Percentiles rank a stretch among this genome's conserved stretches.
Conservation (phyloP, 768 basidiomycete genomes). For the Lactarius indigo region DNA sequence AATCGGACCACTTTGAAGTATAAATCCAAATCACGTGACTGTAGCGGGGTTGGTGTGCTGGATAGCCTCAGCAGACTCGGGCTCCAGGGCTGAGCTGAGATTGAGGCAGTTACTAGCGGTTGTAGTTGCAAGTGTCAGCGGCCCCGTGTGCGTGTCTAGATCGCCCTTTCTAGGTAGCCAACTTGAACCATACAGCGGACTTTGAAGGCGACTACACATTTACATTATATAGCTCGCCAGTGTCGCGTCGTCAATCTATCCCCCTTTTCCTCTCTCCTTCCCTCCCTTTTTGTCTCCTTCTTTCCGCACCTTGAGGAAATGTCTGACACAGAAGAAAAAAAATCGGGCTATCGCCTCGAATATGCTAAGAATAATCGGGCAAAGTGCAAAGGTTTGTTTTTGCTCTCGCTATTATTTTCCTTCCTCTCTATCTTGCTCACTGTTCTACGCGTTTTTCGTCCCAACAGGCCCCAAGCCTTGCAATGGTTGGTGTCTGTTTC, state of each 20-base stretch:
- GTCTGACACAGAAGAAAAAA: conserved; percentile 43
- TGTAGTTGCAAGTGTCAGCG: background rate
- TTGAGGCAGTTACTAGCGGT: background rate
- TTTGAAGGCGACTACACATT: conserved; percentile 31
- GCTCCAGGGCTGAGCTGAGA: background rate
- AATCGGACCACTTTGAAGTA: background rate
- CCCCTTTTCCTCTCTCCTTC: conserved; percentile 28
- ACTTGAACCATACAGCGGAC: conserved; percentile 33
- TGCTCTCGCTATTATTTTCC: conserved; percentile 26
- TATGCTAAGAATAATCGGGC: conserved; percentile 64
- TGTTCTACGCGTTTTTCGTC: conserved; percentile 27
- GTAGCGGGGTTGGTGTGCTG: background rate
- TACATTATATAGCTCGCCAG: conserved; percentile 21
- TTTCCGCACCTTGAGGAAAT: conserved; percentile 27
- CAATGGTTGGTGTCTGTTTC: conserved; percentile 42
- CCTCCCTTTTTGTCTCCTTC: conserved; percentile 15
- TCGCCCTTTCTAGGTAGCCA: conserved; percentile 21
- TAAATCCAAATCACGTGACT: background rate
- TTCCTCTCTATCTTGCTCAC: conserved; percentile 29
- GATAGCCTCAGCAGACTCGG: background rate
- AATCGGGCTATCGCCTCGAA: conserved; percentile 72
- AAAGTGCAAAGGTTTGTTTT: conserved; percentile 71
- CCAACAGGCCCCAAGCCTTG: conserved; percentile 73
- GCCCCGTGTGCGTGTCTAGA: conserved; percentile 13
- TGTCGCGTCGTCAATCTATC: conserved; percentile 25